Evolutionary conservation across 2,329 filamentous ascomycete species (phyloP).

Genomic region (Grosmannia penicillata): DNA sequence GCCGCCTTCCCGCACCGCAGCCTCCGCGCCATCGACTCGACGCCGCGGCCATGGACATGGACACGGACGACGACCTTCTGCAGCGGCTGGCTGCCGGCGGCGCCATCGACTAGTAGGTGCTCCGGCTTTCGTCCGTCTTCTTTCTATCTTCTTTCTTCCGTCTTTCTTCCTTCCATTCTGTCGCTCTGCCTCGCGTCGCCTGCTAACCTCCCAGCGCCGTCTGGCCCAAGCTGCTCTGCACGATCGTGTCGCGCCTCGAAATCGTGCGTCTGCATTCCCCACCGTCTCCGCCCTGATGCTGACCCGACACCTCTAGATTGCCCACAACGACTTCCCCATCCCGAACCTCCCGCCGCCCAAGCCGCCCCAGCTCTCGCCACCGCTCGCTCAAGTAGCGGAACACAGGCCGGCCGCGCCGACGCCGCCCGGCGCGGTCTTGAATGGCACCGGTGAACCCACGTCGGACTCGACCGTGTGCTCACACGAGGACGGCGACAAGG

Average conservation of each 20-base stretch:
- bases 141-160: not conserved
- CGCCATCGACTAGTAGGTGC: constrained; percentile 35
- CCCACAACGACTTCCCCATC: constrained; percentile 60
- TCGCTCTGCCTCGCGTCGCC: too few species aligned
- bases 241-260: constrained; percentile 54
- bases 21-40: not conserved
- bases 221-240: constrained; percentile 54
- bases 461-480: constrained; percentile 13
- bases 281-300: not conserved
- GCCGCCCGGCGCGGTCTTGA: too few species aligned
- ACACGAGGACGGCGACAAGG: constrained; percentile 51
- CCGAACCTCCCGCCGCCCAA: constrained; percentile 37
- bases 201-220: constrained; percentile 33
- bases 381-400: too few species aligned
- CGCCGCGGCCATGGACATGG: constrained; percentile 35
- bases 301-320: constrained; percentile 50
- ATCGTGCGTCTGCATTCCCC: constrained; percentile 23
- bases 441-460: constrained; percentile 2
- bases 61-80: constrained; percentile 35
- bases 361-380: constrained; percentile 17
- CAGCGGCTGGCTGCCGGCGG: constrained; percentile 33
- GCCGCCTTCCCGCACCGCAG: not conserved
- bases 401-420: not conserved
- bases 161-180: not conserved
- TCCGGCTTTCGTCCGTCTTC: not conserved